Evolutionary conservation across 768 basidiomycete genomes (phyloP).

Genomic region (Chalciporus sphaerocephalus): DNA sequence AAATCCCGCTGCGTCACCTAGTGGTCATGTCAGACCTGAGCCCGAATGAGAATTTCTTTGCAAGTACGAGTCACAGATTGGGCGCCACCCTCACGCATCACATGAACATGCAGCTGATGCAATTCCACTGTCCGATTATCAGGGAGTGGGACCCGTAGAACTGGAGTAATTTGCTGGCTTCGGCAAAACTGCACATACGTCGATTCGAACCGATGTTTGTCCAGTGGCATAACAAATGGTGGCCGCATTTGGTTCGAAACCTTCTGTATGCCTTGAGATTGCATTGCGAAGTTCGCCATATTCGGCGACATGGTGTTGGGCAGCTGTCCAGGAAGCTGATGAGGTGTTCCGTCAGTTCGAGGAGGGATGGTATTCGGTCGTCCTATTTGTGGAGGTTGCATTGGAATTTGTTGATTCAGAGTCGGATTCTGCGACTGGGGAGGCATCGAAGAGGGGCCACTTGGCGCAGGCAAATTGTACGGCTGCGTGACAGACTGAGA

Average conservation of each 20-base stretch:
- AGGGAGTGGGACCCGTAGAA: constrained; percentile 40
- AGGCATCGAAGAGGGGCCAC: constrained; percentile 19
- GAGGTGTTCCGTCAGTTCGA: constrained; percentile 37
- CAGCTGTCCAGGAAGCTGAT: constrained; percentile 32
- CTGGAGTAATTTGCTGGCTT: constrained; percentile 38
- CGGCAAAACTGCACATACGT: constrained; percentile 47
- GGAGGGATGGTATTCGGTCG: constrained; percentile 33
- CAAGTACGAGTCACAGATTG: constrained; percentile 36
- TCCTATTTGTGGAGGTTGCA: constrained; percentile 29
- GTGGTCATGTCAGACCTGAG: constrained; percentile 8
- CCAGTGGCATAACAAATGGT: constrained; percentile 35
- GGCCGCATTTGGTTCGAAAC: constrained; percentile 17
- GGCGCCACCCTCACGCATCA: constrained; percentile 55
- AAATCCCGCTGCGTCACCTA: constrained; percentile 53
- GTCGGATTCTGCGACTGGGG: constrained; percentile 12
- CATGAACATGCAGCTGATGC: constrained; percentile 51
- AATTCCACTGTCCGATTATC: constrained; percentile 60
- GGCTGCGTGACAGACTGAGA: constrained; percentile 8
- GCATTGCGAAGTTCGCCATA: constrained; percentile 22
- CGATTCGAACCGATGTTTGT: constrained; percentile 49
- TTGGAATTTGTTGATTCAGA: constrained; percentile 30
- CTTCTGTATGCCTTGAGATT: constrained; percentile 20
- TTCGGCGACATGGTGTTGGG: constrained; percentile 34
- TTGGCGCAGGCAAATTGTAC: constrained; percentile 21
- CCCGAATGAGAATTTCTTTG: not conserved